Base-by-base conservation (phyloP, 495 filamentous ascomycete species). In the Aspergillus asperescens region DNA sequence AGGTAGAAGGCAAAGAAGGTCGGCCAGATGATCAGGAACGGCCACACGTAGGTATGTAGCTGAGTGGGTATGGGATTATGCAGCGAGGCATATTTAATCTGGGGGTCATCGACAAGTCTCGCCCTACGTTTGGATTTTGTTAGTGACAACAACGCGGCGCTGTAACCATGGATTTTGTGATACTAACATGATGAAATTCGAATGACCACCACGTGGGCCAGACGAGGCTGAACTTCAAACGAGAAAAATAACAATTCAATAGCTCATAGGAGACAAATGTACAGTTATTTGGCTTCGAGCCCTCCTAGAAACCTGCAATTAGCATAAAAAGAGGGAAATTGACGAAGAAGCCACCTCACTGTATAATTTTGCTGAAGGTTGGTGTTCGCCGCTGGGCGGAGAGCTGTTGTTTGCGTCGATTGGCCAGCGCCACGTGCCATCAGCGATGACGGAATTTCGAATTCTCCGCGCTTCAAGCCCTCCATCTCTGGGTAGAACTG, bases 11-110 rank as follows among this genome's bases (percentile, higher is more conserved):
- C 78, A 48, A 96, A 82, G 71, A 96, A 95, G 56, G 81, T 74
- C 28, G 93, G 92, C 89, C 95, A 99, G 59, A 89, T 78, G 52
- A 95, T 81, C 24, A 85, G 66, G 60, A 95, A 99, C 0, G 93
- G 93, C 87, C 88, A 93, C 57, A 95, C 68, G 67, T 99, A 97
- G 55, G 87, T 72, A 70, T 96, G 93, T 29, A 90, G 71, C 54
- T 83, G 81, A 45, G 83, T 65, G 35, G 94, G 87, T 45, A 96
- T 81, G 25, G 94, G 92, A 64, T 87, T 88, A 64, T 96, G 87
- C 49, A 99, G 78, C 54, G 88, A 87, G 51, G 94, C 86, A 61
- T 83, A 78, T 72, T 85, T 79, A 67, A 99, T 95, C 77, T 95
- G 89, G 62, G 85, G 70, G 62, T 90, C 89, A 67, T 94, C 87